Evolutionary conservation across 306 rosid species (phyloP).

Genomic region (Neltuma alba): DNA sequence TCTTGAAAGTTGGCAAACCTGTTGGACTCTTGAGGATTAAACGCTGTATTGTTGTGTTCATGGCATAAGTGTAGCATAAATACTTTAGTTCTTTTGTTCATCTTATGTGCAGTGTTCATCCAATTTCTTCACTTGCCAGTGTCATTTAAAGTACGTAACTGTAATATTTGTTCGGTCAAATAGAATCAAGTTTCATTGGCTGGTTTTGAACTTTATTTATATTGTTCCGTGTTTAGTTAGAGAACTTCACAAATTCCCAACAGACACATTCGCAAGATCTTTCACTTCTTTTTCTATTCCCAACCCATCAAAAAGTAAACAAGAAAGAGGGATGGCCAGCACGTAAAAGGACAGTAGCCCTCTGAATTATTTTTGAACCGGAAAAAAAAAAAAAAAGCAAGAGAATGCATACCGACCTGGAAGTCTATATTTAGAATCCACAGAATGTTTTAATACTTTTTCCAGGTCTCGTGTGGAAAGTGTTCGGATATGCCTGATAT

Average conservation of each 20-base stretch:
- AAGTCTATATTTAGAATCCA: constrained; percentile 58
- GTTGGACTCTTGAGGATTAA: no score
- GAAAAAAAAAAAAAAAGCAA: constrained; percentile 31
- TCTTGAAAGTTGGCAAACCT: no score
- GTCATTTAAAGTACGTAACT: neutral
- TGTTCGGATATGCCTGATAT: constrained; percentile 75
- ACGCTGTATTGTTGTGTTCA: no score
- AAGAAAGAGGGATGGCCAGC: constrained; percentile 15
- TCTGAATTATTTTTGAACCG: constrained; percentile 11
- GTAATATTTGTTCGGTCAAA: neutral
- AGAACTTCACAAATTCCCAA: neutral
- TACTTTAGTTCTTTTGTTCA: no score
- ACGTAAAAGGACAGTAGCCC: constrained; percentile 21
- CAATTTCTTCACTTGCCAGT: no score
- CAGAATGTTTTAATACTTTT: constrained; percentile 65
- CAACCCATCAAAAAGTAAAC: neutral
- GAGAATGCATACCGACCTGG: constrained; percentile 75
- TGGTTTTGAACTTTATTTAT: neutral
- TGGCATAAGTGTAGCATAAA: no score
- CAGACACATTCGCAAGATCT: neutral
- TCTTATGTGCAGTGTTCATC: no score
- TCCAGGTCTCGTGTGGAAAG: constrained; percentile 76
- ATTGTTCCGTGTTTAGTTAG: neutral
- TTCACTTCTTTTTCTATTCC: neutral
- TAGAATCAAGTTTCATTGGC: neutral